phyloP scores from a whole-genome alignment of 345 rosid species.

The Litchi chinensis region DNA sequence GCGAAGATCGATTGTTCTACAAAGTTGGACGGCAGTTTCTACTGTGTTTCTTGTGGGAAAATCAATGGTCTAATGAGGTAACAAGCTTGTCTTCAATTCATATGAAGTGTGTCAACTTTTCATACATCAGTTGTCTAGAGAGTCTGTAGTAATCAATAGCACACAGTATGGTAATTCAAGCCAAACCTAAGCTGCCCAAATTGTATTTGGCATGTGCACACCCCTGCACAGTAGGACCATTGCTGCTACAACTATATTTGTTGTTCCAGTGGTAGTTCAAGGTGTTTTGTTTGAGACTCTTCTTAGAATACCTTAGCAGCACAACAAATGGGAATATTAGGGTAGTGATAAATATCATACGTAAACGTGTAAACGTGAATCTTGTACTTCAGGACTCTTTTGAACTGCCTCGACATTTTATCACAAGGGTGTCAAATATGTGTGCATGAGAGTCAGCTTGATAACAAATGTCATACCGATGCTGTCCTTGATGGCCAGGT shows the following conservation, averaged over 20 bases:
- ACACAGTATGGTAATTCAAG: not conserved
- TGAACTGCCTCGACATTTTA: not conserved
- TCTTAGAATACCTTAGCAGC: not conserved
- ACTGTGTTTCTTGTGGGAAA: constrained; percentile 70
- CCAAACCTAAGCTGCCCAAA: not conserved
- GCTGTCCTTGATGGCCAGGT: not conserved
- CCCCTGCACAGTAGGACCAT: not conserved
- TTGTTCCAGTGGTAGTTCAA: not conserved
- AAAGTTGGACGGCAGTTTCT: constrained; percentile 62
- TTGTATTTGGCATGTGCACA: not conserved
- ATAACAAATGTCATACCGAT: not conserved
- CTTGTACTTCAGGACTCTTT: not conserved
- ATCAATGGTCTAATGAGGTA: constrained; percentile 63
- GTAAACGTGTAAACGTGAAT: not conserved
- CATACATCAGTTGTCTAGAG: not conserved
- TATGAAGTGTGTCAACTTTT: not conserved
- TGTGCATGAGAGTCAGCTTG: not conserved
- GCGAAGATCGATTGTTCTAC: constrained; percentile 34
- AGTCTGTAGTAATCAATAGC: not conserved
- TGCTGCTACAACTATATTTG: not conserved
- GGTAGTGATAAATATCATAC: not conserved
- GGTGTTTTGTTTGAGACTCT: not conserved
- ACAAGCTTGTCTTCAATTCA: not conserved
- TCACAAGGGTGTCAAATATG: not conserved
- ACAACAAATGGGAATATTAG: not conserved